Evolutionary conservation across 257 asterid species (phyloP), one percentile per base, ranked within the genome.

Genomic region (Jacaranda copaia): DNA sequence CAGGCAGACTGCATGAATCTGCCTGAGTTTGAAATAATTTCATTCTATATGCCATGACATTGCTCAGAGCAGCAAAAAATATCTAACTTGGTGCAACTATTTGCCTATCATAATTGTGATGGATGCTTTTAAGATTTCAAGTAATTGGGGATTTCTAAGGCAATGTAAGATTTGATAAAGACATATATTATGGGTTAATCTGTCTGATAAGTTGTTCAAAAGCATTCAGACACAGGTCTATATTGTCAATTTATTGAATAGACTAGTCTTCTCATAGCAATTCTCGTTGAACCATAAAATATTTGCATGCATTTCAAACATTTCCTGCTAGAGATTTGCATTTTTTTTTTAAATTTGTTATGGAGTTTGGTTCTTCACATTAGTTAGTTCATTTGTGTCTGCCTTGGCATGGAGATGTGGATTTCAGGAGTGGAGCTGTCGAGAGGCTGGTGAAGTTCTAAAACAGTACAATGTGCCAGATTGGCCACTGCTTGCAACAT

Each of bases 401-500:
- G 43, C 72, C 61, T 72, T 74, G 64, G 45, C 56, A 45, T 74
- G 84, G 64, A 62, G 84, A 69, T 73, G 69, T 57, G 68, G 68
- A 67, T 83, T 55, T 61, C 80, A 94, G 97, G 92, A 86, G 63
- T 94, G 98, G 98, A 94, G 92, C 83, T 74, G 85, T 53, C 68
- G 80, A 8, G 91, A 90, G 83, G 96, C 91, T 57, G 98, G 98
- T 64, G 81, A 87, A 81, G 90, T 92, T 77, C 83, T 94, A 35
- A 87, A 85, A 74, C 82, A 74, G 82, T 88, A 87, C 66, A 82
- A 81, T 8, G 97, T 94, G 71, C 98, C 98, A 1, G 98, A 92
- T 81, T 94, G 98, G 98, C 98, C 98, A 16, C 81, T 92, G 48
- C 89, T 94, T 72, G 98, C 98, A 0, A 89, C 97, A 40, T 94